Percentiles rank a stretch among this genome's conserved stretches.
Conservation (phyloP, 352 stramenopile genomes). For the Phytophthora sojae region DNA sequence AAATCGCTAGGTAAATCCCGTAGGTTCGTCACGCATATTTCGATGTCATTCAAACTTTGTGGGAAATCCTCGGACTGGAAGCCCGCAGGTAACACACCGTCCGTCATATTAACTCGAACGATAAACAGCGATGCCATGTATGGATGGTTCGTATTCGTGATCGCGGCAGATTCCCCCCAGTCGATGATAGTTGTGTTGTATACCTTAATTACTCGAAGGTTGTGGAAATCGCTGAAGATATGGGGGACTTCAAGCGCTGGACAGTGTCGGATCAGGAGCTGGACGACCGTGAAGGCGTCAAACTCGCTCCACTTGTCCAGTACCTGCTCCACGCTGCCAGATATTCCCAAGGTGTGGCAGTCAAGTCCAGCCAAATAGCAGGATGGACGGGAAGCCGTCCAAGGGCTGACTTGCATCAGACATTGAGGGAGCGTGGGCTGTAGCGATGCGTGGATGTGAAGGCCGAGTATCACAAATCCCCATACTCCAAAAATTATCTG, state of each 20-base stretch:
- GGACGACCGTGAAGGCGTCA: constrained; percentile 27
- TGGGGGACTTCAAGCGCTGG: constrained; percentile 26
- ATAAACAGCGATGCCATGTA: constrained; percentile 38
- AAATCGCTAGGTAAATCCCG: background rate
- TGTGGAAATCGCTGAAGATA: constrained; percentile 23
- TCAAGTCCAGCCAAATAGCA: constrained; percentile 48
- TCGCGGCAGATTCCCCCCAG: constrained; percentile 32
- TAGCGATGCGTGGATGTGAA: constrained; percentile 26
- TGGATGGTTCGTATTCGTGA: constrained; percentile 24
- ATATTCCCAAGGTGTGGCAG: constrained; percentile 22
- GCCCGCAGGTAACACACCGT: constrained; percentile 34
- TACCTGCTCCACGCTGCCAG: constrained; percentile 19
- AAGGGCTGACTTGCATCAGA: constrained; percentile 40
- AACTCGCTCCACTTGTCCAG: constrained; percentile 22
- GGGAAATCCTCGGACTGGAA: constrained; percentile 25
- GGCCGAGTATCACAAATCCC: constrained; percentile 25
- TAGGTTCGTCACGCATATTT: background rate
- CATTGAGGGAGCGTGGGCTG: constrained; percentile 26
- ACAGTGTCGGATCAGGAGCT: constrained; percentile 44
- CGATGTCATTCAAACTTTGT: background rate
- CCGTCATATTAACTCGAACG: constrained; percentile 41
- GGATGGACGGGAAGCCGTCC: constrained; percentile 29
- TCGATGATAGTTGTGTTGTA: constrained; percentile 45
- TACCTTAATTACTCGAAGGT: constrained; percentile 37
- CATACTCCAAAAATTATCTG: constrained; percentile 20